Evolutionary conservation across 306 rosid genomes (phyloP), one percentile per base, ranked within the genome.

Genomic region (Acacia melanoxylon): DNA sequence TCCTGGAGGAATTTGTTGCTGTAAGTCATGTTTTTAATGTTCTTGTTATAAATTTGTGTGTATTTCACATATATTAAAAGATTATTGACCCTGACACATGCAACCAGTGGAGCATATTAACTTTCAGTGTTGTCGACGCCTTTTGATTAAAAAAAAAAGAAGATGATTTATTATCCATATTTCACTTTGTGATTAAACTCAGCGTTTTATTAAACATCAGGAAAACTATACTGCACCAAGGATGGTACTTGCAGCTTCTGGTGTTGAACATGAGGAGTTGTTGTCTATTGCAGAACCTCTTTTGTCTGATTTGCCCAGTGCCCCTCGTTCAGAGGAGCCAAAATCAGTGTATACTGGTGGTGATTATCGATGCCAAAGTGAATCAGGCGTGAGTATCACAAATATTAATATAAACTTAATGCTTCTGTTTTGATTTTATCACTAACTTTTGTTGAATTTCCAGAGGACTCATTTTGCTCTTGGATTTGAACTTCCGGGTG

Each of bases 401-500:
- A 78, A 74, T 27, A 54, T 35, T 66, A 19, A 76, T 77, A 68
- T 16, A 79, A 72, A 20, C 66, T 78, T 65, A 62, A 59, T 45
- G 56, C 59, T 86, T 68, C 72, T 70, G 49, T 79, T 68, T 72
- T 25, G 41, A 49, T 40, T 40, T 56, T 16, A 76, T 81, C 40
- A 61, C 74, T 81, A 68, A 80, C 82, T 58, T 80, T 70, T 56
- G 80, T 81, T 86, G 82, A 68, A 76, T 88, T 85, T 84, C 66
- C 93, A 92, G 97, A 90, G 73, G 85, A 91, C 98, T 70, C 98
- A 93, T 88, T 89, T 92, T 90, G 97, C 98, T 83, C 96, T 95
- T 75, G 98, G 94, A 75, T 93, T 93, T 86, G 98, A 93, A 88
- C 92, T 95, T 75, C 99, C 92, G 41, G 97, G 98, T 66, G 99